These are phyloP conservation scores for Fragaria iinumae DNA, from an alignment of 306 rosid species.

Conservation along the genomic window DNA sequence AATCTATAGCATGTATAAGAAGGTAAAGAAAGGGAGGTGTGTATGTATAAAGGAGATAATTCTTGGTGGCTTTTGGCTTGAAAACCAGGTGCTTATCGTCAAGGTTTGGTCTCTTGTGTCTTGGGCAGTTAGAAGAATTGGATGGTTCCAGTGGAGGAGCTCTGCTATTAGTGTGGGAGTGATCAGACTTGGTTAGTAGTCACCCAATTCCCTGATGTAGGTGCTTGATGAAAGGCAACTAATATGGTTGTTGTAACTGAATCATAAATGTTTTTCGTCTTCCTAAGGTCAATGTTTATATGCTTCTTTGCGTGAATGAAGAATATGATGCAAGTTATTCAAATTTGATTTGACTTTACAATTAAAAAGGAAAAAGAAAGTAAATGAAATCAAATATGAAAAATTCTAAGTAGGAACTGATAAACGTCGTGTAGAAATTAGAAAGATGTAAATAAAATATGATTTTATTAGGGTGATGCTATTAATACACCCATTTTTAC, in stretches of 20 bases:
- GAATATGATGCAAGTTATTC: not conserved
- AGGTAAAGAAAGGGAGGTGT: constrained; percentile 15
- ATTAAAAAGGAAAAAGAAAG: not conserved
- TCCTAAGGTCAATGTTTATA: not conserved
- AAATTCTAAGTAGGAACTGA: not conserved
- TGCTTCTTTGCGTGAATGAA: not conserved
- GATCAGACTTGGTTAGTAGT: not conserved
- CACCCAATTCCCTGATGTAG: not conserved
- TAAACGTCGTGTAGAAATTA: not conserved
- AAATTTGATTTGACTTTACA: not conserved
- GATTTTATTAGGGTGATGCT: not conserved
- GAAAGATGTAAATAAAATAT: not conserved
- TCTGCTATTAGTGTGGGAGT: not conserved
- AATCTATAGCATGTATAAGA: not conserved
- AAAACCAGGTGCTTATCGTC: constrained; percentile 33
- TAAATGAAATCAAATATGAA: not conserved
- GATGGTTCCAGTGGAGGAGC: not conserved
- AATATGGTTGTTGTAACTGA: not conserved
- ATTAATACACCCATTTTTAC: no score
- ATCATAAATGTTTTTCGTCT: not conserved
- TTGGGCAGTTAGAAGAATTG: constrained; percentile 18
- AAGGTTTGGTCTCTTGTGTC: constrained; percentile 25
- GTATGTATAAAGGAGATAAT: constrained; percentile 10
- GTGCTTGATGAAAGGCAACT: not conserved
- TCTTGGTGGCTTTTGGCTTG: constrained; percentile 30